Evolutionary conservation across 1,139 yeast species (phyloP).

Genomic region (Candida tropicalis): DNA sequence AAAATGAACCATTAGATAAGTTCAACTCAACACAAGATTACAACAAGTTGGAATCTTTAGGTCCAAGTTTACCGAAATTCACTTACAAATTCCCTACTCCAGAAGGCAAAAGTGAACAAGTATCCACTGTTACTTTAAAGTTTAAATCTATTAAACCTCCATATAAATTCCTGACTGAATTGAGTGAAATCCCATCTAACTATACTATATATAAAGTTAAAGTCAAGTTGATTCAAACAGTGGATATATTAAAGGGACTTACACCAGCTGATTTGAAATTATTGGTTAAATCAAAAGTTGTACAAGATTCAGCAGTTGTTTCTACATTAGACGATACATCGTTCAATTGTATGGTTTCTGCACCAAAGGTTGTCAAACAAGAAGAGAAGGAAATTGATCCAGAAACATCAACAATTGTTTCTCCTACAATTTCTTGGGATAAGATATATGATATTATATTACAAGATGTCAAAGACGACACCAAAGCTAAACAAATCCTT

Average conservation of each 20-base stretch:
- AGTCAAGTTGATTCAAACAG: slow-evolving; percentile 29
- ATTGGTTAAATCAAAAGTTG: slow-evolving; percentile 47
- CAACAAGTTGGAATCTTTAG: slow-evolving; percentile 35
- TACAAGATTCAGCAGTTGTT: slow-evolving; percentile 38
- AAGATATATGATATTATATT: slow-evolving; percentile 31
- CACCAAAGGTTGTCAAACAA: slow-evolving; percentile 18
- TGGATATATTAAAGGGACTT: slow-evolving; percentile 27
- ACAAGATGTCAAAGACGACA: slow-evolving; percentile 31
- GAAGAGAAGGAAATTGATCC: slow-evolving; percentile 6
- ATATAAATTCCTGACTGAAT: slow-evolving; percentile 34
- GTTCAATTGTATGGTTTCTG: slow-evolving; percentile 43
- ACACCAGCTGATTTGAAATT: slow-evolving; percentile 37
- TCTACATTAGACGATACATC: slow-evolving; percentile 26
- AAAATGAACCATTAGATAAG: slow-evolving; percentile 24
- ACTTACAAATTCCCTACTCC: slow-evolving; percentile 31
- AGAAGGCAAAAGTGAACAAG: slow-evolving; percentile 2
- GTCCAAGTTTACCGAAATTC: slow-evolving; percentile 44
- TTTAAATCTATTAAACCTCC: slow-evolving; percentile 52
- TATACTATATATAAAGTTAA: slow-evolving; percentile 40
- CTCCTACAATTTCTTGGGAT: slow-evolving; percentile 33
- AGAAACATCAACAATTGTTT: slow-evolving; percentile 4
- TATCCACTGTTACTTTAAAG: slow-evolving; percentile 20
- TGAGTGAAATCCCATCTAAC: slow-evolving; percentile 26
- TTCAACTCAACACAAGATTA: slow-evolving; percentile 40
- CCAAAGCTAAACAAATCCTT: slow-evolving; percentile 21